phyloP scores from a whole-genome alignment of 164 flowering plant species.

The Magnolia kwangsiensis region DNA sequence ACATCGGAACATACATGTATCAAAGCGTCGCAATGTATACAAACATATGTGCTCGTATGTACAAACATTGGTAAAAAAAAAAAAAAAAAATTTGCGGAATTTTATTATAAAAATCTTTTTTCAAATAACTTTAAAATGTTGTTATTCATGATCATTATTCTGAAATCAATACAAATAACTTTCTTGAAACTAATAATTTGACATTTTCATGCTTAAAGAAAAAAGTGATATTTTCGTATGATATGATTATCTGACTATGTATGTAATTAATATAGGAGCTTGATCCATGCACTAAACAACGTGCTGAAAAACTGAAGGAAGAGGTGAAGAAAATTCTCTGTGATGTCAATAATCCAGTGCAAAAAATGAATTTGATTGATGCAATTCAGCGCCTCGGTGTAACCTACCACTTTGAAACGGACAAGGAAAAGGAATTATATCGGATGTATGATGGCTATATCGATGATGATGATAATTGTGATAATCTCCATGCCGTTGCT shows the following conservation, averaged over 20 bases:
- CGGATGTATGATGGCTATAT: neutral
- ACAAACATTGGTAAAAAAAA: too few relatives aligned
- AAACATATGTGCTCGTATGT: too few relatives aligned
- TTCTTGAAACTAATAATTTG: too few relatives aligned
- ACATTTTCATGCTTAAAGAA: too few relatives aligned
- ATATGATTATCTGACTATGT: neutral
- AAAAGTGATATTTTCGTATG: too few relatives aligned
- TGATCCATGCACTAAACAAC: neutral
- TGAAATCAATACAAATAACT: too few relatives aligned
- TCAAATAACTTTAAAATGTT: neutral
- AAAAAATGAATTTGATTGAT: slow-evolving; percentile 8
- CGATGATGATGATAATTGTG: neutral
- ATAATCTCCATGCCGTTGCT: neutral
- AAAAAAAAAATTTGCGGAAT: too few relatives aligned
- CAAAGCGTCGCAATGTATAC: too few relatives aligned
- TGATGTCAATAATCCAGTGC: neutral
- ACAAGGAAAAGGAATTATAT: neutral
- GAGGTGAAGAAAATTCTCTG: slow-evolving; percentile 1
- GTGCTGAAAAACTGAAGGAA: slow-evolving; percentile 4
- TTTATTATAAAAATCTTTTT: neutral
- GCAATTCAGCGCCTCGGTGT: slow-evolving; percentile 8
- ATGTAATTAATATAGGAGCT: neutral
- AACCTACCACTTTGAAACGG: slow-evolving; percentile 10
- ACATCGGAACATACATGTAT: too few relatives aligned
- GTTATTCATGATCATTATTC: too few relatives aligned